Base-by-base conservation (phyloP, 1,284 basidiomycete genomes). In the Puccinia novopanici region DNA sequence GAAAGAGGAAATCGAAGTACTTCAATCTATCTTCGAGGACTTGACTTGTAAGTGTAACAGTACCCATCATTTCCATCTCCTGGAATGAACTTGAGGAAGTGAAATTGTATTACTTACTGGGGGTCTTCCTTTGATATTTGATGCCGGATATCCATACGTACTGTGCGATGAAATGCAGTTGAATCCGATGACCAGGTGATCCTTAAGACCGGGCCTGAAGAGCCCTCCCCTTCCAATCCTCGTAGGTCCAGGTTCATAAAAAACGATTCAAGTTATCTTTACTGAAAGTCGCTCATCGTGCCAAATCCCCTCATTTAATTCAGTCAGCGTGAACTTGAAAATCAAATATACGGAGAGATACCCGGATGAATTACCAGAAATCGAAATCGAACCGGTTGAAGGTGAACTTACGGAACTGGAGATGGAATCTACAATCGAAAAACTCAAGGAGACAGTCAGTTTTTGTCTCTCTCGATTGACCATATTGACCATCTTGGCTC, bases 21-120 rank as follows among this genome's bases (percentile, higher is more conserved):
- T 73, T 73, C 71, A 73, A 73, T 73, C 71, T 0, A 73, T 73
- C 54, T 73, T 73, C 52, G 71, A 73, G 52, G 71, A 73, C 71
- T 55, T 73, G 34, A 57, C 45, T 24, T 55, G 71, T 73, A 37
- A 72, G 27, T 34, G 13, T 15, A 13, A 67, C 15, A 70, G 30
- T 45, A 22, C 0, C 6, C n/a, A 19, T 34, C 9, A 1, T 42
- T 30, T 17, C 27, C 55, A 30, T 27, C 6, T 30, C 27, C 55
- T 57, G 55, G n/a, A 57, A 24, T 57, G 10, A 57, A 3, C 9
- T 30, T 57, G 55, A 19, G 1, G 37, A 15, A 37, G 17, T 30
- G 34, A 34, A 61, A 5, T 13, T 8, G 61, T 22, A 2, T 63
- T 34, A 34, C 34, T 34, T 34, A 34, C 34, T 4, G 34, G 34